These are phyloP conservation scores for Alternaria sp. DNA, from an alignment of 2,329 filamentous ascomycete genomes.

Conservation along the genomic window DNA sequence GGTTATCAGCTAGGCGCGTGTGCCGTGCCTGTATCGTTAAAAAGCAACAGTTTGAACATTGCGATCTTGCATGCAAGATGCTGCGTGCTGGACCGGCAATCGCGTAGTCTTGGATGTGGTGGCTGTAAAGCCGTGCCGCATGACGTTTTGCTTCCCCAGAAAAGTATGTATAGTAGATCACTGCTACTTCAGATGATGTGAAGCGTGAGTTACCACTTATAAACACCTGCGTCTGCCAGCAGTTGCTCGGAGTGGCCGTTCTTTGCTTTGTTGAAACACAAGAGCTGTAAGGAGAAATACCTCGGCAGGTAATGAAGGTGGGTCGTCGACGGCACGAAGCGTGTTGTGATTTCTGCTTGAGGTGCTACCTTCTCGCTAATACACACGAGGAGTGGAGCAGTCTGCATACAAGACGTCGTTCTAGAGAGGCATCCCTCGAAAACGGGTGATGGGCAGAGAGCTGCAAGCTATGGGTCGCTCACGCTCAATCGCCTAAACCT, in stretches of 20 bases:
- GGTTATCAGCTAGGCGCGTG: neutral
- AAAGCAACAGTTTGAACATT: neutral
- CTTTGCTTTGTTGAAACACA: neutral
- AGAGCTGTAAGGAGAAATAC: neutral
- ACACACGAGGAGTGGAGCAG: neutral
- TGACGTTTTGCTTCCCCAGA: neutral
- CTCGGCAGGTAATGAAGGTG: neutral
- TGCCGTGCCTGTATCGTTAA: neutral
- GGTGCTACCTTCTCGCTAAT: neutral
- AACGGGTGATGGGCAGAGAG: neutral
- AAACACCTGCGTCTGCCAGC: neutral
- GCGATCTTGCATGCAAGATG: conserved; percentile 2
- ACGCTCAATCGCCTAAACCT: neutral
- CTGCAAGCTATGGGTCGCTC: neutral
- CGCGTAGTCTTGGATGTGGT: neutral
- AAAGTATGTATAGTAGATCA: conserved; percentile 2
- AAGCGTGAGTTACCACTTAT: conserved; percentile 1
- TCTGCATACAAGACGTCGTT: neutral
- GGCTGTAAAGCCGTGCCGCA: neutral
- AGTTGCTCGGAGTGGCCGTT: conserved; percentile 5
- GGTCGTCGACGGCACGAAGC: neutral
- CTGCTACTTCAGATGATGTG: conserved; percentile 1
- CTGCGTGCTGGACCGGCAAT: conserved; percentile 8
- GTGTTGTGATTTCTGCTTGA: neutral
- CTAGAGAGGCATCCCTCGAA: neutral